Evolutionary conservation across 148 eudicot species (phyloP), one percentile per base, ranked within the genome.

Genomic region (Camellia japonica): DNA sequence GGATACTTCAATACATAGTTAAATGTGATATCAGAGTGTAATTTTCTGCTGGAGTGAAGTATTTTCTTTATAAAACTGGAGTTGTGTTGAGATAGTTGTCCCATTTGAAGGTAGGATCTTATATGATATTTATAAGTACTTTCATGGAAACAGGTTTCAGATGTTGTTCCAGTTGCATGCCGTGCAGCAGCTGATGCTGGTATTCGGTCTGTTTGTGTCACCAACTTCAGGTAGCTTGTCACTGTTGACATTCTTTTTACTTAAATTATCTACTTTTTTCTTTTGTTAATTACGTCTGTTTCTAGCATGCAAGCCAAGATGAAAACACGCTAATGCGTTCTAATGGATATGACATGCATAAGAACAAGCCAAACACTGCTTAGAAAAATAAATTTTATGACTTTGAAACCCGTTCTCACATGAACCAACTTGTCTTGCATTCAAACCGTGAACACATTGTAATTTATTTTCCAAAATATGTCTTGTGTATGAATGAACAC

Each of bases 181-280:
- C 90, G 99, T 69, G 99, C 99, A 80, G 99, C 99, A 88, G 98
- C 97, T 80, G 94, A 96, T 90, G 99, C 99, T 78, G 99, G 99
- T 77, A 91, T 96, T 72, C 97, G 92, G 68, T 91, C 93, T 74
- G 95, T 94, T 67, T 96, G 98, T 83, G 92, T 96, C 78, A 96
- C 99, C 62, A 96, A 94, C 84, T 96, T 96, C 85, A 94, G 99
- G 99, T 96, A 84, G 49, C 30, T 79, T 84, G 67, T 82, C 55
- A 42, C 47, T 49, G 56, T 76, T 79, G 38, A 14, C 44, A 13
- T n/a, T 62, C 4, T 67, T 81, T 76, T 30, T 61, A 51, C 49
- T 73, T 20, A 7, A 49, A 43, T 15, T 62, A 59, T 20, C 68
- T n/a, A 14, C 13, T 46, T 70, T 80, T 80, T 47, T 38, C 23